phyloP scores from a whole-genome alignment of 148 eudicot species.

The Silene latifolia region DNA sequence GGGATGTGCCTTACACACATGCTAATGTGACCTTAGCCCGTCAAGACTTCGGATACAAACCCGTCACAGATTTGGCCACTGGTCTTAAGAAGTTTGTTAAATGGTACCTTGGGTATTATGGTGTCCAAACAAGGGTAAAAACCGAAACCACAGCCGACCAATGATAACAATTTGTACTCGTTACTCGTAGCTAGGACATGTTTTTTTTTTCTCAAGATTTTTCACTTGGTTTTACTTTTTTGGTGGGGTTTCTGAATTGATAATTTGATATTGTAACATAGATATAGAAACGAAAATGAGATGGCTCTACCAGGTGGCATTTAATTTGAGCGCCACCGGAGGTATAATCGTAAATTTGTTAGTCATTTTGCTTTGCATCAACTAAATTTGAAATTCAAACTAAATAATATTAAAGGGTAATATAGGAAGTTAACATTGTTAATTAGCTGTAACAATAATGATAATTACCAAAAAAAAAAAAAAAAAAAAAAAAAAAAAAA shows the following conservation, averaged over 20 bases:
- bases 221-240: slow-evolving; percentile 10
- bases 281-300: slow-evolving; percentile 34
- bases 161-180: background rate
- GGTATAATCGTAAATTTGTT: no score
- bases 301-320: no score
- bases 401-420: no score
- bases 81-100: slow-evolving; percentile 86
- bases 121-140: slow-evolving; percentile 61
- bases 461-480: no score
- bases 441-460: no score
- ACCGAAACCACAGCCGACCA: slow-evolving; percentile 33
- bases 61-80: slow-evolving; percentile 72
- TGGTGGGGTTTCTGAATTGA: slow-evolving; percentile 13
- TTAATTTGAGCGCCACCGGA: no score
- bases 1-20: no score
- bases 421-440: no score
- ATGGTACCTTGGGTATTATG: slow-evolving; percentile 93
- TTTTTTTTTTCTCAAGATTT: background rate
- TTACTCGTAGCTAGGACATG: background rate
- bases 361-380: no score
- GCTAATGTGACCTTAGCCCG: slow-evolving; percentile 81
- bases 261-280: slow-evolving; percentile 40
- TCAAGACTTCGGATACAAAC: slow-evolving; percentile 75
- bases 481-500: no score
- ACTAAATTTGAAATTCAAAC: no score